Percentiles rank a stretch among this genome's conserved stretches.
Conservation (phyloP, 163 green algal genomes). For the Chlamydomonas reinhardtii region DNA sequence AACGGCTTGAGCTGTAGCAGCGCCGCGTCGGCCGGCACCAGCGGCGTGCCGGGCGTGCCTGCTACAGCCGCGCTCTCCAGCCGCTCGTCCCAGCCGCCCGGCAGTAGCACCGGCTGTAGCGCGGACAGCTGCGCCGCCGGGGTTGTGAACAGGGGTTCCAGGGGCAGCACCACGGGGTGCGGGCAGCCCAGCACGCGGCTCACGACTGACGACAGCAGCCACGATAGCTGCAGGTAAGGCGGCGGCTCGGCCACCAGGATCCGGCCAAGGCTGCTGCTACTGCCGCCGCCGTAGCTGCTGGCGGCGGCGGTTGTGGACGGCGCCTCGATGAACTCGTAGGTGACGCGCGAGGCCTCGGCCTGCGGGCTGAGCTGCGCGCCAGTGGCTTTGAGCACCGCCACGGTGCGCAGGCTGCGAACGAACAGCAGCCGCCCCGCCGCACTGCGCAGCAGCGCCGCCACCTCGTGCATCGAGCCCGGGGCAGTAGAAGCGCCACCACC, state of each 20-base stretch:
- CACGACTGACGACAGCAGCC: slow-evolving; percentile 64
- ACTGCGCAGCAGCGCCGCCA: slow-evolving; percentile 36
- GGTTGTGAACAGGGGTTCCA: slow-evolving; percentile 70
- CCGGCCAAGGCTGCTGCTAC: background rate
- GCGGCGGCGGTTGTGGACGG: background rate
- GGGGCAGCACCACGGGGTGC: slow-evolving; percentile 69
- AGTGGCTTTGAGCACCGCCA: slow-evolving; percentile 3
- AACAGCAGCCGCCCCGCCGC: slow-evolving; percentile 60
- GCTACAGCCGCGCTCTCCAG: slow-evolving; percentile 52
- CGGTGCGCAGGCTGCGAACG: slow-evolving; percentile 61
- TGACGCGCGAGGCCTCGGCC: slow-evolving; percentile 2
- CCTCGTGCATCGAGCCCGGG: slow-evolving; percentile 41
- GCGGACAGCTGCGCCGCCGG: slow-evolving; percentile 11
- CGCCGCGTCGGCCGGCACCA: slow-evolving; percentile 64
- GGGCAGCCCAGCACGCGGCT: slow-evolving; percentile 62
- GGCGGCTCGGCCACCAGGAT: slow-evolving; percentile 69
- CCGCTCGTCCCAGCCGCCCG: slow-evolving; percentile 61
- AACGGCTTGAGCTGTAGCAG: slow-evolving; percentile 74
- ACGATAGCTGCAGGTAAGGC: slow-evolving; percentile 52
- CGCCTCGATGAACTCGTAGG: slow-evolving; percentile 18
- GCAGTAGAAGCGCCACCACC: background rate
- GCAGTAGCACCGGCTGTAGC: slow-evolving; percentile 62
- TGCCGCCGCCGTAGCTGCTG: too few relatives aligned
- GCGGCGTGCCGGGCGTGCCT: slow-evolving; percentile 62
- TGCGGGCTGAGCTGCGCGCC: slow-evolving; percentile 9